phyloP scores from a whole-genome alignment of 2,329 filamentous ascomycete species.

The Aspergillus sp. region DNA sequence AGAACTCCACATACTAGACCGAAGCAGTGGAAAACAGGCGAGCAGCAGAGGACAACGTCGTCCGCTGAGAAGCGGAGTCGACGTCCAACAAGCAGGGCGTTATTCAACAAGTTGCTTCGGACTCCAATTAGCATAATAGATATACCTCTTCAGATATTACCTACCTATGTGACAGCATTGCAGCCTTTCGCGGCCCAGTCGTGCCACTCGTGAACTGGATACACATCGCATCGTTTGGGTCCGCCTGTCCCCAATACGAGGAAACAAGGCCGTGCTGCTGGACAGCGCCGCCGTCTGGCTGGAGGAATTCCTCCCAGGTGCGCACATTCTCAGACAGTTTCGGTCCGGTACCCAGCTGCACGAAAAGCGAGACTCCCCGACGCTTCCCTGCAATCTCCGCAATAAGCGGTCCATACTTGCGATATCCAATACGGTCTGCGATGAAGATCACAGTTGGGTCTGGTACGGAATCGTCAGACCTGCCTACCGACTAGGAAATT shows the following conservation, averaged over 20 bases:
- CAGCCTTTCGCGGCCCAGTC: conserved; percentile 27
- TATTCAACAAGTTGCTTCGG: conserved; percentile 56
- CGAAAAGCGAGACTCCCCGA: conserved; percentile 11
- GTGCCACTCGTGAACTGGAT: conserved; percentile 66
- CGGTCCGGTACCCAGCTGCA: background rate
- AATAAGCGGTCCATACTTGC: conserved; percentile 23
- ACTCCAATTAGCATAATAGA: conserved; percentile 31
- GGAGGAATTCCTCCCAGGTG: background rate
- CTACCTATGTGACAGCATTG: too few species aligned
- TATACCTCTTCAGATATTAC: too few species aligned
- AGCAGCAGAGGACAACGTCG: conserved; percentile 71
- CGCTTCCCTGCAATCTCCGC: too few species aligned
- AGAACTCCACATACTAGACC: conserved; percentile 39
- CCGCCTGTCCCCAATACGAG: background rate
- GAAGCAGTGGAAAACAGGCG: conserved; percentile 61
- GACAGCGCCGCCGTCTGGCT: background rate
- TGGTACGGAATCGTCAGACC: background rate
- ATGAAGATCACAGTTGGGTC: conserved; percentile 1
- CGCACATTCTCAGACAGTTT: background rate
- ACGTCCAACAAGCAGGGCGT: conserved; percentile 77
- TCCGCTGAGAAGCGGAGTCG: conserved; percentile 62
- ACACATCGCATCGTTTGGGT: background rate
- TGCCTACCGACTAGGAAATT: background rate
- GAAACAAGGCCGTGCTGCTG: background rate
- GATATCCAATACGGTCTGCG: conserved; percentile 3